phyloP scores from a whole-genome alignment of 1,284 basidiomycete genomes.

The Naganishia sp. region DNA sequence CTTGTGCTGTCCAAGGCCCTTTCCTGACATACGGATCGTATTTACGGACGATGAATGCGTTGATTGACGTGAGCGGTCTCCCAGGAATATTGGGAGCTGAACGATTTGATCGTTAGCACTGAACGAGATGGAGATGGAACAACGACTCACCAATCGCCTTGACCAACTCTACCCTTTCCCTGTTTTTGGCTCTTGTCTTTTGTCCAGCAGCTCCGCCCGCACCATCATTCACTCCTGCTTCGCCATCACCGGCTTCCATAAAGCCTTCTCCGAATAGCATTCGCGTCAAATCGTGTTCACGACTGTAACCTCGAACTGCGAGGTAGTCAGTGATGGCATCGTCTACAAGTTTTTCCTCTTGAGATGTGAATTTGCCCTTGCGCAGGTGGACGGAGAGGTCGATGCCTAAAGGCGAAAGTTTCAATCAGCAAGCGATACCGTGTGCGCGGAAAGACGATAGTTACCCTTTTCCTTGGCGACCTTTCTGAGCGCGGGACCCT shows the following conservation, averaged over 20 bases:
- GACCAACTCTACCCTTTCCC: constrained; percentile 18
- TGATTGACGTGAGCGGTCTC: constrained; percentile 23
- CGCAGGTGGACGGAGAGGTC: constrained; percentile 21
- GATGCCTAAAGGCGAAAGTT: neutral
- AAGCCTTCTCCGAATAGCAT: constrained; percentile 15
- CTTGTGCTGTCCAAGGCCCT: constrained; percentile 25
- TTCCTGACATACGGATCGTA: constrained; percentile 28
- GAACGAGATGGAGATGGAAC: neutral
- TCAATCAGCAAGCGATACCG: neutral
- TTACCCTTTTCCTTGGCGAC: constrained; percentile 24
- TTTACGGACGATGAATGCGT: constrained; percentile 25
- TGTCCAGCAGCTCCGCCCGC: constrained; percentile 1
- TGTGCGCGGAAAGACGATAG: too few relatives aligned
- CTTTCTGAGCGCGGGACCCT: constrained; percentile 15
- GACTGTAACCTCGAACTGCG: constrained; percentile 1
- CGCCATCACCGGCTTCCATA: constrained; percentile 10
- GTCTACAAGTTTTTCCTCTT: constrained; percentile 26
- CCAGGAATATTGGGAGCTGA: constrained; percentile 24
- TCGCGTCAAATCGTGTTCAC: constrained; percentile 17
- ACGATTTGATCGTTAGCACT: neutral
- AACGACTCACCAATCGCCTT: constrained; percentile 24
- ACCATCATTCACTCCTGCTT: constrained; percentile 18
- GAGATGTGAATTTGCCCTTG: constrained; percentile 23
- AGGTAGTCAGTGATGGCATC: constrained; percentile 20
- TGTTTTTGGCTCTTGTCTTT: constrained; percentile 24